A percentile compares a stretch with the other conserved stretches of the same genome.
Evolutionary conservation across 2,329 filamentous ascomycete species (phyloP).

Genomic region (Fusarium verticillioides): DNA sequence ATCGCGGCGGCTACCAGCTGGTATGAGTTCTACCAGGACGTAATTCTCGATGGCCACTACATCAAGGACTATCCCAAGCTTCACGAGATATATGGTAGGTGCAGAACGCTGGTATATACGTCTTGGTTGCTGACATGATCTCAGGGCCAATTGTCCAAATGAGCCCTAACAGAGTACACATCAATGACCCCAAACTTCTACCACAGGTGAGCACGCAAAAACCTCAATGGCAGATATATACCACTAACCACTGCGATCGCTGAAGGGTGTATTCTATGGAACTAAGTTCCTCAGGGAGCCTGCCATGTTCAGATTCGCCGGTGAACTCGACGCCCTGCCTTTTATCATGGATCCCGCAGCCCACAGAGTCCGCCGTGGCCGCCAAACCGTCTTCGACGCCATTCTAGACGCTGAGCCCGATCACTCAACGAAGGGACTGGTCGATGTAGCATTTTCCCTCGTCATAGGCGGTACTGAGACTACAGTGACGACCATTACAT

Average conservation of each 20-base stretch:
- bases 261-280: not conserved
- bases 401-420: not conserved
- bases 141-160: not conserved
- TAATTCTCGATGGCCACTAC: not conserved
- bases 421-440: not conserved
- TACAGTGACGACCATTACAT: not conserved
- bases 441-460: not conserved
- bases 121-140: not conserved
- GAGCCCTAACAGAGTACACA: not conserved
- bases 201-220: not conserved
- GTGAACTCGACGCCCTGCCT: not conserved
- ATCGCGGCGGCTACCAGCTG: not conserved
- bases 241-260: not conserved
- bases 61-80: not conserved
- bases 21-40: not conserved
- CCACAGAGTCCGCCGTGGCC: too few relatives aligned
- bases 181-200: not conserved
- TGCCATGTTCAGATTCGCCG: not conserved
- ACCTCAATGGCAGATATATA: accelerated
- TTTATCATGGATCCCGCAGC: not conserved
- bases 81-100: not conserved
- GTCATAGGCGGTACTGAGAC: not conserved
- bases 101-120: accelerated
- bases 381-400: not conserved
- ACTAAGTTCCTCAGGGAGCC: not conserved